Evolutionary conservation across 192 early-diverging fungal species (phyloP).

Genomic region (Backusella parvicylindrica): DNA sequence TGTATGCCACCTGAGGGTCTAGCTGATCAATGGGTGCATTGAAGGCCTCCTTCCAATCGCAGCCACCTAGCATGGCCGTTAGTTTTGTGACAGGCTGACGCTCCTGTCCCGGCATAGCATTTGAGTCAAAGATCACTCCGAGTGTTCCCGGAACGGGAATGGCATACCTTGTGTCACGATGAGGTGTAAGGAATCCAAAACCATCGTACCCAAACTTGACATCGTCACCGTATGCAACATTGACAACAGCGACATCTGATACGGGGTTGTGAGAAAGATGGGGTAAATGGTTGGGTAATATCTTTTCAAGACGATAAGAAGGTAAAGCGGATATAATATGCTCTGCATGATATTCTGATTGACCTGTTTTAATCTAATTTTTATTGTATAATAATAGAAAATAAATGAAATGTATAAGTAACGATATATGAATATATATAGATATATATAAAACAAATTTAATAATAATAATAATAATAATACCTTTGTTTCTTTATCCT

Average conservation of each 20-base stretch:
- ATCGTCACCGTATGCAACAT: conserved; percentile 60
- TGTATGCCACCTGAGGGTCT: conserved; percentile 27
- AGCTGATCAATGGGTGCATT: conserved; percentile 10
- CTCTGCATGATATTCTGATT: conserved; percentile 39
- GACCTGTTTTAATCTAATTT: conserved; percentile 32
- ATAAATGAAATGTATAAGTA: background rate
- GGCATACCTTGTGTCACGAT: conserved; percentile 27
- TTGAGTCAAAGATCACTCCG: conserved; percentile 88
- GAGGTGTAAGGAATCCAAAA: conserved; percentile 87
- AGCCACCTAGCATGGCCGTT: conserved; percentile 90
- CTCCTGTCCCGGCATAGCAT: conserved; percentile 69
- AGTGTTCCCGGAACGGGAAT: conserved; percentile 44
- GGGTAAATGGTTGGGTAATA: conserved; percentile 37
- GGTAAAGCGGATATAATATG: conserved; percentile 74
- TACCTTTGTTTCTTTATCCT: conserved; percentile 39
- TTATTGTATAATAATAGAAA: background rate
- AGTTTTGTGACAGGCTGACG: conserved; percentile 45
- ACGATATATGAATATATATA: background rate
- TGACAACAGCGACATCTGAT: conserved; percentile 82
- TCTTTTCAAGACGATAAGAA: conserved; percentile 36
- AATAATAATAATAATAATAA: no score
- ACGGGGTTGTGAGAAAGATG: conserved; percentile 61
- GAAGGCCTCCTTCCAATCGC: conserved; percentile 62
- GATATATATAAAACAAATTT: no score
- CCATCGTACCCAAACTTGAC: conserved; percentile 58